Evolutionary conservation across 768 basidiomycete genomes (phyloP).

Genomic region (Lactarius vividus): DNA sequence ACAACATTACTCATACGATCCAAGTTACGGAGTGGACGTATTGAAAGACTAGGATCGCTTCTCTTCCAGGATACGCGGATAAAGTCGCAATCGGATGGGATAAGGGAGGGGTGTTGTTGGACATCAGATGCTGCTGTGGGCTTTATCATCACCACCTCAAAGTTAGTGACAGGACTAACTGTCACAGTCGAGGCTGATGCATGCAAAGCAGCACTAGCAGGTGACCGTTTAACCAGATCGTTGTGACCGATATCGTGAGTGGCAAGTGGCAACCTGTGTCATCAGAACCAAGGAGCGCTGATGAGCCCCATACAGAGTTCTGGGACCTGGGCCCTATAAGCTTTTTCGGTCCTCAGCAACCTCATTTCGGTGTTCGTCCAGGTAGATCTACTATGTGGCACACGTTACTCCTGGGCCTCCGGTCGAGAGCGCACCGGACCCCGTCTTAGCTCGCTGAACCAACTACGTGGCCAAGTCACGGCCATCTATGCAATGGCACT

Average conservation of each 20-base stretch:
- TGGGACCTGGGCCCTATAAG: conserved; percentile 58
- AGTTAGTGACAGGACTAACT: neutral
- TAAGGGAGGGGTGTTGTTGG: conserved; percentile 40
- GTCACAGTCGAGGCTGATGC: conserved; percentile 41
- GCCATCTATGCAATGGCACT: conserved; percentile 50
- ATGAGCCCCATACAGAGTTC: conserved; percentile 40
- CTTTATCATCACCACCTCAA: neutral
- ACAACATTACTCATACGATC: neutral
- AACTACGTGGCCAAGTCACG: conserved; percentile 45
- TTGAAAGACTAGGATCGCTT: conserved; percentile 30
- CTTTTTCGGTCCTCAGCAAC: conserved; percentile 53
- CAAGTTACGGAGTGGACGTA: neutral
- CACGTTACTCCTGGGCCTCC: conserved; percentile 5
- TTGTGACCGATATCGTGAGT: conserved; percentile 40
- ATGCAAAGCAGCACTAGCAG: conserved; percentile 41
- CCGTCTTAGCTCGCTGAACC: conserved; percentile 42
- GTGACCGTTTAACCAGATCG: conserved; percentile 39
- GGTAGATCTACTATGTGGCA: conserved; percentile 46
- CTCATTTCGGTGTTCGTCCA: conserved; percentile 52
- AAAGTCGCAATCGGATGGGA: conserved; percentile 39
- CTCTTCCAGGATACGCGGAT: conserved; percentile 32
- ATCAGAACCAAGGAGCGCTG: neutral
- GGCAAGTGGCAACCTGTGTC: conserved; percentile 31
- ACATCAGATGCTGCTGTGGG: conserved; percentile 47
- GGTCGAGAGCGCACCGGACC: conserved; percentile 28